A percentile compares a stretch with the other conserved stretches of the same genome.
phyloP scores from a whole-genome alignment of 352 stramenopile genomes.

The Pythium insidiosum region DNA sequence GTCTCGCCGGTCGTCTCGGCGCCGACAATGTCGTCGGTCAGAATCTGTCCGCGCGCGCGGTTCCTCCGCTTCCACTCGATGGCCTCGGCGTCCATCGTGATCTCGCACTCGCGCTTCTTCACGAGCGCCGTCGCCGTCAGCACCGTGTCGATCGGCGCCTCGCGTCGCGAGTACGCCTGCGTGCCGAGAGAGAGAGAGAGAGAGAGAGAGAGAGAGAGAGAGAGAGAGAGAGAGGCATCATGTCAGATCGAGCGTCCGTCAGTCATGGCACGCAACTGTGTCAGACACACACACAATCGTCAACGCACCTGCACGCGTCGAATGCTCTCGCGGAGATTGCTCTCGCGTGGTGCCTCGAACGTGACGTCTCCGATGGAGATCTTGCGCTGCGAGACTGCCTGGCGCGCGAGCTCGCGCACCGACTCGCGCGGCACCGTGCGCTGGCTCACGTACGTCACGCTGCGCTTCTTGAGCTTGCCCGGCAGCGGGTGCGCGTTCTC shows the following conservation, averaged over 20 bases:
- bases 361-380: slow-evolving; percentile 69
- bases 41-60: slow-evolving; percentile 28
- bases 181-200: too few relatives aligned
- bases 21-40: slow-evolving; percentile 73
- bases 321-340: slow-evolving; percentile 64
- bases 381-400: slow-evolving; percentile 53
- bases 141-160: slow-evolving; percentile 56
- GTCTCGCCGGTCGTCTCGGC: slow-evolving; percentile 26
- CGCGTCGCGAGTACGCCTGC: slow-evolving; percentile 67
- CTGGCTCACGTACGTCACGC: slow-evolving; percentile 24
- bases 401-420: slow-evolving; percentile 60
- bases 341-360: slow-evolving; percentile 57
- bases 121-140: slow-evolving; percentile 38
- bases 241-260: neutral
- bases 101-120: slow-evolving; percentile 38
- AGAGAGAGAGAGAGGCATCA: too few relatives aligned
- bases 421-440: slow-evolving; percentile 32
- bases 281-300: neutral
- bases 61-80: slow-evolving; percentile 48
- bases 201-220: too few relatives aligned
- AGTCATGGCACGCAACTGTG: neutral
- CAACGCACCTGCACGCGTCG: slow-evolving; percentile 52
- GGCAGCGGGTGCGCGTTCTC: slow-evolving; percentile 9
- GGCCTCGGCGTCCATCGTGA: slow-evolving; percentile 52
- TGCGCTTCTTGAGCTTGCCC: slow-evolving; percentile 8